Conservation (phyloP, 2,329 filamentous ascomycete species). For the Ambrosiella xylebori region DNA sequence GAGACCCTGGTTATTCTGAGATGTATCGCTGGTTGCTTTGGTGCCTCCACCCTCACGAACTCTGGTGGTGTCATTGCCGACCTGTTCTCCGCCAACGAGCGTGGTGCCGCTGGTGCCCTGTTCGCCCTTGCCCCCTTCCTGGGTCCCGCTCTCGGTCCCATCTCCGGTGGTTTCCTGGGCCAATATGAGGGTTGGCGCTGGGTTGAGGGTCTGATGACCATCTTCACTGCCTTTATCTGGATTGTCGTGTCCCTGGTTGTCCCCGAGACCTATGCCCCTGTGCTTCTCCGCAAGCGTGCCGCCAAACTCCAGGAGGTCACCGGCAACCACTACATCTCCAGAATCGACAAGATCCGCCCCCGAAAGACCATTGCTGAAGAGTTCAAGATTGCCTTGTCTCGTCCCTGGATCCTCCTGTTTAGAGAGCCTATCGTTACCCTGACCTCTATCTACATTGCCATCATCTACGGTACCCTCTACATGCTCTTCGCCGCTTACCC, state of each 20-base stretch:
- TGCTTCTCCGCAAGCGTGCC: constrained; percentile 37
- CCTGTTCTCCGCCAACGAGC: constrained; percentile 36
- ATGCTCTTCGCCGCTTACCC: constrained; percentile 38
- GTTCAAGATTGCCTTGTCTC: constrained; percentile 38
- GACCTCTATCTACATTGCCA: constrained; percentile 46
- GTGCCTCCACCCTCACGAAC: constrained; percentile 44
- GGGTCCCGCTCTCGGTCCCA: constrained; percentile 42
- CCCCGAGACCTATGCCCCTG: constrained; percentile 44
- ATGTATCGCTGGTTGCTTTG: constrained; percentile 50
- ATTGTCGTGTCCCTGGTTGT: constrained; percentile 31
- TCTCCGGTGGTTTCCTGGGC: constrained; percentile 45
- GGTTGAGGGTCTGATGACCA: constrained; percentile 44
- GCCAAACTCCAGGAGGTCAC: constrained; percentile 31
- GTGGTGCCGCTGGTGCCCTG: constrained; percentile 39
- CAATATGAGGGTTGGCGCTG: constrained; percentile 45
- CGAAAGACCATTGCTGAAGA: constrained; percentile 27
- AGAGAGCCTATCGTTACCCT: constrained; percentile 49
- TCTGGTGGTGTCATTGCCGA: constrained; percentile 47
- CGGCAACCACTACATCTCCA: constrained; percentile 38
- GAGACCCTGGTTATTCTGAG: constrained; percentile 45
- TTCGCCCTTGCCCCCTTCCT: constrained; percentile 49
- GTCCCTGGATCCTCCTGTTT: constrained; percentile 50
- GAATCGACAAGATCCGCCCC: constrained; percentile 27
- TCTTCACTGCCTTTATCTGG: constrained; percentile 43
- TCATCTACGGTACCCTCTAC: constrained; percentile 37